Evolutionary conservation across 192 early-diverging fungal genomes (phyloP).

Genomic region (Backusella westeae): DNA sequence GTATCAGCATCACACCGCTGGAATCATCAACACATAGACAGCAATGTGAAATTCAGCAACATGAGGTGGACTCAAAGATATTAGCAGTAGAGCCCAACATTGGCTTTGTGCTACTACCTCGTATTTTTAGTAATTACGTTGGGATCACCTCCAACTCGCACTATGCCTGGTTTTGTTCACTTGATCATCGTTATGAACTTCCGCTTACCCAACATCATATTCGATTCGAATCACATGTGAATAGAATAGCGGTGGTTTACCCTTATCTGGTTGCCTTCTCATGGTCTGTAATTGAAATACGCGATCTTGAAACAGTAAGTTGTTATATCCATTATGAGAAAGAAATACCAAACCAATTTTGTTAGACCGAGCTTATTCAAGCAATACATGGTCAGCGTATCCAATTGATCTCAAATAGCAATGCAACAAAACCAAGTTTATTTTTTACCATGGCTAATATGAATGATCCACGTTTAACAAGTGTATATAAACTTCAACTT

Average conservation of each 20-base stretch:
- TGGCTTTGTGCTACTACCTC: not conserved
- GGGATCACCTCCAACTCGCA: not conserved
- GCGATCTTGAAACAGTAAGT: slow-evolving; percentile 27
- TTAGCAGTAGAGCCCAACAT: not conserved
- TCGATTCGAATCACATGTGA: slow-evolving; percentile 8
- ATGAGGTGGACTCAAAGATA: not conserved
- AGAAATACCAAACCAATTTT: not conserved
- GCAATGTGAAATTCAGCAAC: not conserved
- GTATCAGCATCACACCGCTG: not conserved
- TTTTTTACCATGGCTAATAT: not conserved
- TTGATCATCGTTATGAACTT: not conserved
- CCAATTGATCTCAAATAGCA: not conserved
- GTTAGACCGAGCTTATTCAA: slow-evolving; percentile 20
- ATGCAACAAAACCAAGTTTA: not conserved
- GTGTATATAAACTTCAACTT: slow-evolving; percentile 1
- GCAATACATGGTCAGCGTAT: slow-evolving; percentile 18
- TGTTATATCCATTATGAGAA: not conserved
- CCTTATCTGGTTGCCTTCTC: slow-evolving; percentile 17
- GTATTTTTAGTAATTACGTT: not conserved
- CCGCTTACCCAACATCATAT: not conserved
- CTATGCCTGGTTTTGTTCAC: not conserved
- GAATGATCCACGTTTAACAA: not conserved
- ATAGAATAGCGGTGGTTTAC: not conserved
- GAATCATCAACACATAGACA: not conserved
- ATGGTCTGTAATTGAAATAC: slow-evolving; percentile 17